Evolutionary conservation across 345 rosid genomes (phyloP).

Genomic region (Brassica cretica): DNA sequence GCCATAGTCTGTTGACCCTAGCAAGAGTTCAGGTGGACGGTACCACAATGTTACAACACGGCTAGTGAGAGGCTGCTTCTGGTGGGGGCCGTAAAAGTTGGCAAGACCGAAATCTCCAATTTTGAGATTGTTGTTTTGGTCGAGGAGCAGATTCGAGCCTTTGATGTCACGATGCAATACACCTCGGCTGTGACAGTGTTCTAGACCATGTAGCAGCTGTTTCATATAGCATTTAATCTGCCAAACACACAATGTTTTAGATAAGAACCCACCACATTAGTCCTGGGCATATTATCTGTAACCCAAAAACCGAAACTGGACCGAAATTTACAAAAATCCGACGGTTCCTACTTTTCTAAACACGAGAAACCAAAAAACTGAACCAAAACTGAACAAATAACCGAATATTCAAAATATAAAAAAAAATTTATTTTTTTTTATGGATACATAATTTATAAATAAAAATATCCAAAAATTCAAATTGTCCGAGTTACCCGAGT

Average conservation of each 20-base stretch:
- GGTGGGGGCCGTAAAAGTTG: conserved; percentile 39
- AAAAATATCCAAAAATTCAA: no score
- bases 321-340: no score
- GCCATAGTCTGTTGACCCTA: conserved; percentile 62
- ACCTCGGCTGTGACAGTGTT: conserved; percentile 66
- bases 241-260: conserved; percentile 3
- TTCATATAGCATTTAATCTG: conserved; percentile 73
- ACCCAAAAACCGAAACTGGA: no score
- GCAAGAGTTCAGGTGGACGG: conserved; percentile 70
- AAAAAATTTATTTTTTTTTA: no score
- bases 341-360: no score
- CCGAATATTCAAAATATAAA: no score
- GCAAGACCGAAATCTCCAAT: conserved; percentile 72
- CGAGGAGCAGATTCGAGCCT: conserved; percentile 64
- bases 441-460: no score
- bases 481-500: no score
- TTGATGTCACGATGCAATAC: conserved; percentile 71
- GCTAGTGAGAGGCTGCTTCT: conserved; percentile 63
- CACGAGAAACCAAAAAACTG: no score
- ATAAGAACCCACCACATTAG: not conserved
- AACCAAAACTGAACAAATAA: no score
- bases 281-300: no score
- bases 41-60: conserved; percentile 77
- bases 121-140: conserved; percentile 56
- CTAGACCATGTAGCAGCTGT: conserved; percentile 58